Evolutionary conservation across 2,329 filamentous ascomycete species (phyloP).

Genomic region (Pleoardoris graminearum): DNA sequence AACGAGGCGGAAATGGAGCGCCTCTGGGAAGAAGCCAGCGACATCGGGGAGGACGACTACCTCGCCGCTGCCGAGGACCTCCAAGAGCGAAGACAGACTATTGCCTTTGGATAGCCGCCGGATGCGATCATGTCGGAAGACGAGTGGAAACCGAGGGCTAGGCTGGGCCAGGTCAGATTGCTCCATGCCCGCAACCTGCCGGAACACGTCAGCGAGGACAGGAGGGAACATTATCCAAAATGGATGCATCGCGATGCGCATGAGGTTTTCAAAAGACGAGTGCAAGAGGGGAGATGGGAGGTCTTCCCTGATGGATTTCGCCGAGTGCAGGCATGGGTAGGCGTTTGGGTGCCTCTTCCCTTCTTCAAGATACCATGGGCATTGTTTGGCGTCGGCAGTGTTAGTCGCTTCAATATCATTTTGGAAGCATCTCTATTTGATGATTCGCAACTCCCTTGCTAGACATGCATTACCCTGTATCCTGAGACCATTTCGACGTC

Average conservation of each 20-base stretch:
- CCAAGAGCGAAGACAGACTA: constrained; percentile 55
- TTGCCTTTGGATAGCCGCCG: constrained; percentile 44
- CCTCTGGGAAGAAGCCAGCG: constrained; percentile 84
- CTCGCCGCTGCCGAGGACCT: constrained; percentile 75
- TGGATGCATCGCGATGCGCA: not conserved
- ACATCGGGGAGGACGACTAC: constrained; percentile 85
- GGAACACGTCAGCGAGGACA: no score
- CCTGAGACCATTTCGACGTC: no score
- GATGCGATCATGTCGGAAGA: not conserved
- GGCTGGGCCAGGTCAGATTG: not conserved
- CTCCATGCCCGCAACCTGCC: no score
- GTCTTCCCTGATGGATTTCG: not conserved
- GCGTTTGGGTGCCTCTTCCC: constrained; percentile 34
- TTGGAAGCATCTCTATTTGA: no score
- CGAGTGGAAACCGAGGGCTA: not conserved
- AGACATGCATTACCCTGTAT: no score
- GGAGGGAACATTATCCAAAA: no score
- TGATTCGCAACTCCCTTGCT: no score
- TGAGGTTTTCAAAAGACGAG: not conserved
- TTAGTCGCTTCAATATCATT: no score
- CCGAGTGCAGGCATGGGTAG: constrained; percentile 23
- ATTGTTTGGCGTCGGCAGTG: constrained; percentile 22
- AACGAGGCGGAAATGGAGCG: constrained; percentile 66
- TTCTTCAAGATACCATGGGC: constrained; percentile 35
- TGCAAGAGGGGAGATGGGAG: not conserved